Evolutionary conservation across 2,329 filamentous ascomycete species (phyloP).

Genomic region (Fusarium pseudograminearum): DNA sequence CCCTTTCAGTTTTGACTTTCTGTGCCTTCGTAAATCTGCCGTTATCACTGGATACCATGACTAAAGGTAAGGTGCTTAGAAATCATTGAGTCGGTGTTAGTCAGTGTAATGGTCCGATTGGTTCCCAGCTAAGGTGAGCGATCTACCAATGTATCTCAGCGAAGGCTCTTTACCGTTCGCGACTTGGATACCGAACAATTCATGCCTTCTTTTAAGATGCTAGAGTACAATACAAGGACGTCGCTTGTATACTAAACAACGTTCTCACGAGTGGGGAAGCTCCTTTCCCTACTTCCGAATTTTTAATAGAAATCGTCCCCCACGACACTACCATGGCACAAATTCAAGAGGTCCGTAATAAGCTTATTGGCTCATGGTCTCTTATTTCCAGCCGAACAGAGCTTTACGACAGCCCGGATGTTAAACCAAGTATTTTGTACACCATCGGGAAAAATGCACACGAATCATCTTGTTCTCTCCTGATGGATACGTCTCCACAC

Average conservation of each 20-base stretch:
- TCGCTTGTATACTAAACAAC: neutral
- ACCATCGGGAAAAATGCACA: constrained; percentile 1
- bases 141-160: neutral
- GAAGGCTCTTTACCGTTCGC: too few species aligned
- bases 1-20: neutral
- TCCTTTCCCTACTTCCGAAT: neutral
- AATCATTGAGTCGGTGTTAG: constrained; percentile 1
- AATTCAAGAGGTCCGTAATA: constrained; percentile 3
- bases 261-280: neutral
- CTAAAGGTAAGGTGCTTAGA: neutral
- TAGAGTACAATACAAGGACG: neutral
- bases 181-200: neutral
- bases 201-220: neutral
- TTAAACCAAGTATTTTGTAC: neutral
- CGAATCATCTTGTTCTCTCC: neutral
- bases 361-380: constrained; percentile 4
- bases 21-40: neutral
- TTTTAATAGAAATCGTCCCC: neutral
- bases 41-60: constrained; percentile 1
- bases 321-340: neutral
- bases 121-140: neutral
- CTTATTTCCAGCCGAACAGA: constrained; percentile 9
- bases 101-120: neutral
- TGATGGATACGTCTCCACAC: constrained; percentile 3
- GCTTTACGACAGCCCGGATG: constrained; percentile 1